Evolutionary conservation across 495 filamentous ascomycete genomes (phyloP).

Genomic region (Polyplosphaeria fusca): DNA sequence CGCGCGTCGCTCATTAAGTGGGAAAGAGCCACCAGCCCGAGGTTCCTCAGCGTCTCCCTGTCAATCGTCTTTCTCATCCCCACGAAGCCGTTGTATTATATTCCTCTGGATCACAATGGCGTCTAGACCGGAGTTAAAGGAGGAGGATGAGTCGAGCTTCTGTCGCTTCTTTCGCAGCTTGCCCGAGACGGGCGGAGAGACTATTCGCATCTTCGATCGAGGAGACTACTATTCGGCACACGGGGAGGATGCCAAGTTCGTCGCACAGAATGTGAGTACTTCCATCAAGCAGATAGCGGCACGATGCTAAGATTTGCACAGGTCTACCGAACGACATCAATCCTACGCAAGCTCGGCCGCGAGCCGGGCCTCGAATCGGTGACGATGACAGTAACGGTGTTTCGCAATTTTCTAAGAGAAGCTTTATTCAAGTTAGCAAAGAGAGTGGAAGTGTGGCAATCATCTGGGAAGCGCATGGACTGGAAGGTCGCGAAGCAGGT

Average conservation of each 20-base stretch:
- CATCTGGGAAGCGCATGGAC: slow-evolving; percentile 66
- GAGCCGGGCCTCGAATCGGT: slow-evolving; percentile 85
- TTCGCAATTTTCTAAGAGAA: slow-evolving; percentile 92
- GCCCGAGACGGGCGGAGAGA: slow-evolving; percentile 62
- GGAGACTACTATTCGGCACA: slow-evolving; percentile 95
- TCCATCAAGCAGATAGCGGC: not conserved
- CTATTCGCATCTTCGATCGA: slow-evolving; percentile 86
- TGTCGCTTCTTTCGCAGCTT: slow-evolving; percentile 90
- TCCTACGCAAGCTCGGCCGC: slow-evolving; percentile 82
- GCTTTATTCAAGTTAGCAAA: slow-evolving; percentile 88
- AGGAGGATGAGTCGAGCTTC: slow-evolving; percentile 95
- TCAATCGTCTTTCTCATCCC: not conserved
- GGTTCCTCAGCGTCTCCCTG: not conserved
- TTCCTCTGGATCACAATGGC: slow-evolving; percentile 56
- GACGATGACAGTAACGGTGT: slow-evolving; percentile 88
- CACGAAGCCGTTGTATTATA: not conserved
- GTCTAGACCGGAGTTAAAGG: slow-evolving; percentile 88
- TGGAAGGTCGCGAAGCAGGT: slow-evolving; percentile 89
- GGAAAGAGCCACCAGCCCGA: slow-evolving; percentile 1
- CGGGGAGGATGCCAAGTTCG: slow-evolving; percentile 87
- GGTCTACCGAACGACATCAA: slow-evolving; percentile 97
- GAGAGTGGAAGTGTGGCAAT: slow-evolving; percentile 85
- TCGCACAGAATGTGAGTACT: slow-evolving; percentile 69
- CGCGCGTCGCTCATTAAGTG: slow-evolving; percentile 16
- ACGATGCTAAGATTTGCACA: slow-evolving; percentile 31